phyloP scores from a whole-genome alignment of 2,329 filamentous ascomycete species.

The Aspergillus quadrilineatus region DNA sequence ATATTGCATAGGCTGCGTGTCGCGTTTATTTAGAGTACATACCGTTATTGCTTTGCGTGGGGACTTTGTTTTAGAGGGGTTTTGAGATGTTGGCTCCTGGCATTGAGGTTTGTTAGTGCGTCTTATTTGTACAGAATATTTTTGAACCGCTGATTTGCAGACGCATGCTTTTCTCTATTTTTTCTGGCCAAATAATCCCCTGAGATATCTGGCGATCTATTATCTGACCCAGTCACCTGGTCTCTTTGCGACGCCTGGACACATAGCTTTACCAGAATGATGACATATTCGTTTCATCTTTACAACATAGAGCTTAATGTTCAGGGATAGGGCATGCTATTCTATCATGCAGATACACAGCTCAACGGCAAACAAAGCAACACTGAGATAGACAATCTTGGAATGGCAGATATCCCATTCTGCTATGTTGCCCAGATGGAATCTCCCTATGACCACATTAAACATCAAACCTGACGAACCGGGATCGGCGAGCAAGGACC shows the following conservation, averaged over 20 bases:
- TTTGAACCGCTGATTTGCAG: constrained; percentile 2
- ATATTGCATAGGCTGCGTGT: constrained; percentile 6
- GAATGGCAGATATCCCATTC: no score
- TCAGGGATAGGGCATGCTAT: no score
- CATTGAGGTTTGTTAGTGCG: constrained; percentile 8
- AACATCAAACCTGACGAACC: constrained; percentile 2
- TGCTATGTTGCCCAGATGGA: no score
- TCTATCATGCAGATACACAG: neutral
- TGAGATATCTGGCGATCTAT: constrained; percentile 1
- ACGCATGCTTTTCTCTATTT: constrained; percentile 1
- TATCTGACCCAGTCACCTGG: neutral
- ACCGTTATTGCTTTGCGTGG: neutral
- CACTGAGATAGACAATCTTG: no score
- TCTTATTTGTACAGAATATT: constrained; percentile 4
- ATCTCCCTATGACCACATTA: neutral
- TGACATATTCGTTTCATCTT: neutral
- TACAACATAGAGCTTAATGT: neutral
- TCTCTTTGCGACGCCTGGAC: neutral
- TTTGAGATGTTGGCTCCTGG: constrained; percentile 7
- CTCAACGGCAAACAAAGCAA: no score
- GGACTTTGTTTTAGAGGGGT: constrained; percentile 7
- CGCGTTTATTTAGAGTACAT: constrained; percentile 11
- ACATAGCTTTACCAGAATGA: neutral
- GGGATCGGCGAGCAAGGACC: constrained; percentile 9
- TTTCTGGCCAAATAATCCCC: neutral